Evolutionary conservation across 257 asterid species (phyloP).

Genomic region (Nyctanthes arbortristis): DNA sequence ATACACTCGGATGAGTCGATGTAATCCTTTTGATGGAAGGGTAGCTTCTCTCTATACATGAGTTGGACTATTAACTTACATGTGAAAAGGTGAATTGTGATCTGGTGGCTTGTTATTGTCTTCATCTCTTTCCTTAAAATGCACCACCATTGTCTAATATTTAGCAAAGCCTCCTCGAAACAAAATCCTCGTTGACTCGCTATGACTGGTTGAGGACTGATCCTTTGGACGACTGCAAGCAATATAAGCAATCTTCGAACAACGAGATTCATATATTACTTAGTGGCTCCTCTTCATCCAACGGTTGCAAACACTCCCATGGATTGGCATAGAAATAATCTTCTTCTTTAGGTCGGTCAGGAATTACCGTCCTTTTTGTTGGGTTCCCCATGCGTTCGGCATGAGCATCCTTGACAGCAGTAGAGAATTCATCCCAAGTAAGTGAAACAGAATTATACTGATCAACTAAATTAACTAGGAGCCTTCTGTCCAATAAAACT

Average conservation of each 20-base stretch:
- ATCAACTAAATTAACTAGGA: slow-evolving; percentile 73
- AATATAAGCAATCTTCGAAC: slow-evolving; percentile 26
- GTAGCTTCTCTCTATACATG: slow-evolving; percentile 71
- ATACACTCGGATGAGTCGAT: slow-evolving; percentile 41
- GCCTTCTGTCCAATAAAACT: slow-evolving; percentile 67
- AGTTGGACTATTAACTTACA: slow-evolving; percentile 43
- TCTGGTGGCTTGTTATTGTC: slow-evolving; percentile 18
- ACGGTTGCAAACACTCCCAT: slow-evolving; percentile 69
- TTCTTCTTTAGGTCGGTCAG: slow-evolving; percentile 95
- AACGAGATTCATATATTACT: slow-evolving; percentile 35
- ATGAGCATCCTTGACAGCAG: slow-evolving; percentile 68
- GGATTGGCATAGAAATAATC: slow-evolving; percentile 97
- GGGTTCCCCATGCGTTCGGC: slow-evolving; percentile 86
- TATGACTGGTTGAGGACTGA: slow-evolving; percentile 24
- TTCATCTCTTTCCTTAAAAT: background rate
- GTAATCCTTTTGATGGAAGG: slow-evolving; percentile 58
- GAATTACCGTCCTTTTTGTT: slow-evolving; percentile 57
- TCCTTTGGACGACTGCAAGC: slow-evolving; percentile 29
- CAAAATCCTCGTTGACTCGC: slow-evolving; percentile 32
- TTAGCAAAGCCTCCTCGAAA: slow-evolving; percentile 30
- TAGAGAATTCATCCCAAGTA: slow-evolving; percentile 86
- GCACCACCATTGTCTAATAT: slow-evolving; percentile 26
- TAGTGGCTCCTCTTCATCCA: slow-evolving; percentile 46
- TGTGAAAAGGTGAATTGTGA: slow-evolving; percentile 23
- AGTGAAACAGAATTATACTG: slow-evolving; percentile 56